Evolutionary conservation across 192 early-diverging fungal species (phyloP), one percentile per base, ranked within the genome.

Genomic region (Linnemannia zychae): DNA sequence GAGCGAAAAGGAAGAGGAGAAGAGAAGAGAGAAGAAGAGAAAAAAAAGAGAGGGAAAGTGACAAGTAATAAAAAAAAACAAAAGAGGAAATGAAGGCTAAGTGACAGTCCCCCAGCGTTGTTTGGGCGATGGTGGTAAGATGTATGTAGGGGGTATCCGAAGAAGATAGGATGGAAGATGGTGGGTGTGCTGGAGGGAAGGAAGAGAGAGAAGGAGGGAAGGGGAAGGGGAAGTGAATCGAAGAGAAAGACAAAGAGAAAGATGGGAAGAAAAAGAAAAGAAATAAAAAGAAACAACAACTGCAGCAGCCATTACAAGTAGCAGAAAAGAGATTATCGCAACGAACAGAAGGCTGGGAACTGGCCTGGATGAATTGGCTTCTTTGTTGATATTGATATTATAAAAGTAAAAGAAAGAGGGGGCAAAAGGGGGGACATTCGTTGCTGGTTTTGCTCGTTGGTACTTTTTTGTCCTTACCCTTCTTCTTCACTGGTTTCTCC

Each of bases 71-170:
- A 48, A 31, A 16, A 48, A 65, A 40, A 24, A 46, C 50, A 70
- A 37, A 53, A 50, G 50, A 22, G 57, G 57, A 63, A 40, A 69
- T 37, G 36, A 31, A 63, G 52, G 52, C n/a, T 57, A 57, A 57
- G 52, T 57, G 52, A 24, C 52, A 57, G 52, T 57, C n/a, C 52
- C 52, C 52, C 22, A n/a, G 52, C 52, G 52, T 57, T 57, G 52
- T 57, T 57, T 57, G 52, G 52, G n/a, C n/a, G 52, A 72, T 47
- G 46, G 47, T 69, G 33, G 67, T 18, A n/a, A n/a, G 40, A n/a
- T 36, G 68, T 15, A 72, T 47, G 71, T 48, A 31, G 71, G 28
- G 48, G 48, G 28, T 50, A 24, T 31, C 20, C 16, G 53, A 63
- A 44, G 40, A 44, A n/a, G 28, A 75, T 37, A 37, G 40, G 24